Evolutionary conservation across 2,329 filamentous ascomycete species (phyloP).

Genomic region (Cercospora citrullina): DNA sequence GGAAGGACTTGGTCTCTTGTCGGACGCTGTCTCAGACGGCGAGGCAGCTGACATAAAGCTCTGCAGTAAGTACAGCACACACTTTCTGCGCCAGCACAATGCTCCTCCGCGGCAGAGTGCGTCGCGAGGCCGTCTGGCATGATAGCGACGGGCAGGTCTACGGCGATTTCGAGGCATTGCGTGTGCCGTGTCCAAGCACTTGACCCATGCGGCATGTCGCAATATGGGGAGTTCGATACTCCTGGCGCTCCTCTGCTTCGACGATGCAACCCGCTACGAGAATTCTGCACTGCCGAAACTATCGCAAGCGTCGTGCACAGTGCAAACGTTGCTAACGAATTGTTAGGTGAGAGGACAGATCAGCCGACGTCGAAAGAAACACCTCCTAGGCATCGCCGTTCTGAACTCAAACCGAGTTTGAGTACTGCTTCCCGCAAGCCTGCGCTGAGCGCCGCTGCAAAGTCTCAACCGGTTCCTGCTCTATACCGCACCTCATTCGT

Average conservation of each 20-base stretch:
- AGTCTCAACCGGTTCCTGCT: background rate
- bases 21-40: background rate
- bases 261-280: background rate
- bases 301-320: background rate
- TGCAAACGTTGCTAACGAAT: conserved; percentile 16
- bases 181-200: background rate
- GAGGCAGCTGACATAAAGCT: background rate
- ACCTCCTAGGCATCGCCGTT: conserved; percentile 20
- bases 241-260: background rate
- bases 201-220: background rate
- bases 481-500: conserved; percentile 22
- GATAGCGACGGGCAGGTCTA: background rate
- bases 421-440: conserved; percentile 25
- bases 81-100: background rate
- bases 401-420: conserved; percentile 29
- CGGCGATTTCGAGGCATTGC: background rate
- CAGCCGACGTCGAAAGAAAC: conserved; percentile 29
- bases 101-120: background rate
- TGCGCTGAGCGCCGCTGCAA: conserved; percentile 20
- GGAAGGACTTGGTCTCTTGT: background rate
- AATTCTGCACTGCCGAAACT: background rate
- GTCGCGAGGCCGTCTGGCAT: background rate
- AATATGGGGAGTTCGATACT: background rate
- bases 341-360: background rate
- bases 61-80: background rate